Evolutionary conservation across 129 eudicot species (phyloP), one percentile per base, ranked within the genome.

Genomic region (Arctium lappa): DNA sequence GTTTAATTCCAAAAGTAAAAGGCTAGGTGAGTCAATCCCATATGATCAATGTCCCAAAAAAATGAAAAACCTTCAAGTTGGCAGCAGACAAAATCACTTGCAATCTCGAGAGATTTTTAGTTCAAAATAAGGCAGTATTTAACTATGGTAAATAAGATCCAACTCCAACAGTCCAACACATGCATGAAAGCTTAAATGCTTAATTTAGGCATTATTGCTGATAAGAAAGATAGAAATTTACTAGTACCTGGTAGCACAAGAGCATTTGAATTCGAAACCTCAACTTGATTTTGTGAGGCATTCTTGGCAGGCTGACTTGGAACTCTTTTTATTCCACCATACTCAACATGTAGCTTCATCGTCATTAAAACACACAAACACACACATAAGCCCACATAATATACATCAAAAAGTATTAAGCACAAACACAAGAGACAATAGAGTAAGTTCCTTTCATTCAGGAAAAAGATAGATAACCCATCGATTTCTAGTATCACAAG

Each of bases 161-260:
- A 34, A 37, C 39, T 56, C 16, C 62, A 34, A 37, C 39, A 37
- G 37, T 33, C 31, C n/a, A 27, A 79, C 30, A 18, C 29, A 85
- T 10, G 36, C 8, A 37, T 32, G 42, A 30, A 79, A 31, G 48
- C 27, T 68, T 40, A 66, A 13, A 22, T 72, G 72, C 13, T 38
- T 73, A 13, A 46, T 27, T 53, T 60, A 18, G 32, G 27, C 6
- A 69, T 31, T 66, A 44, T 56, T 76, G 86, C 3, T 42, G 56
- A 79, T 65, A 79, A 84, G 68, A 44, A 79, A 22, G 62, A 15
- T 3, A 1, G 3, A 73, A 75, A 15, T 6, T 46, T 72, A 77
- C 6, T 0, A 69, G n/a, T 90, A 93, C 99, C 99, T 74, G 99
- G 86, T 82, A 96, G 90, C 44, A 91, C 95, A 82, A 93, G 97